Base-by-base conservation (phyloP, 495 filamentous ascomycete genomes). In the Xylaria telfairii region DNA sequence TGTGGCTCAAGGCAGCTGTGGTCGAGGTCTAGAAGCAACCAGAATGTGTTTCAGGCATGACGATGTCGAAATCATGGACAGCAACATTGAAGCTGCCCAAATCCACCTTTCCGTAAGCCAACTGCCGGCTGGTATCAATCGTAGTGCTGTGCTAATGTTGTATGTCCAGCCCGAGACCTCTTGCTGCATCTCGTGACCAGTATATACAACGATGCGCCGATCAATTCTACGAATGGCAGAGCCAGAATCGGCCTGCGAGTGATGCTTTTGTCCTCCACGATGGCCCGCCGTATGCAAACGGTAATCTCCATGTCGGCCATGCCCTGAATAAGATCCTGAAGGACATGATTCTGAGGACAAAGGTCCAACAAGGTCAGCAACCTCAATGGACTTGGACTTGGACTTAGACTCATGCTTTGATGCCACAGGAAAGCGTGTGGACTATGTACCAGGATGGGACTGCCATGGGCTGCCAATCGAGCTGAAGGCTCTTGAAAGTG, bases 381-480 rank as follows among this genome's bases (percentile, higher is more conserved):
- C 19, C 26, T 26, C 21, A 30, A 8, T 66, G 37, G 15, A 34
- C 26, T 15, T 30, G 13, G 46, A 54, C n/a, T 13, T n/a, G 56
- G 62, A 26, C 32, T 71, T 28, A 63, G 46, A 32, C 72, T 74
- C 49, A 74, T 65, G 46, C n/a, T 34, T 54, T 41, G 30, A 57
- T 15, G 30, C 57, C 34, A 39, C 69, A 83, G 82, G 84, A 17
- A 90, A 90, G 76, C 84, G 88, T 51, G 88, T 98, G 41, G 86
- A 90, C n/a, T 99, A 95, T 78, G 85, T 95, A 5, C 96, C 96
- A 4, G 96, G 96, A 39, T 99, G 96, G 96, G 96, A 99, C 80
- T 99, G 96, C 75, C 96, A 99, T 83, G 96, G 96, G 7, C 85
- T 99, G 64, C 96, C 96, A 9, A 99, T 99, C 81, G 96, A 99